These are phyloP conservation scores for Hyparrhenia diplandra DNA, from an alignment of 176 grass and related monocot genomes.

Conservation along the genomic window DNA sequence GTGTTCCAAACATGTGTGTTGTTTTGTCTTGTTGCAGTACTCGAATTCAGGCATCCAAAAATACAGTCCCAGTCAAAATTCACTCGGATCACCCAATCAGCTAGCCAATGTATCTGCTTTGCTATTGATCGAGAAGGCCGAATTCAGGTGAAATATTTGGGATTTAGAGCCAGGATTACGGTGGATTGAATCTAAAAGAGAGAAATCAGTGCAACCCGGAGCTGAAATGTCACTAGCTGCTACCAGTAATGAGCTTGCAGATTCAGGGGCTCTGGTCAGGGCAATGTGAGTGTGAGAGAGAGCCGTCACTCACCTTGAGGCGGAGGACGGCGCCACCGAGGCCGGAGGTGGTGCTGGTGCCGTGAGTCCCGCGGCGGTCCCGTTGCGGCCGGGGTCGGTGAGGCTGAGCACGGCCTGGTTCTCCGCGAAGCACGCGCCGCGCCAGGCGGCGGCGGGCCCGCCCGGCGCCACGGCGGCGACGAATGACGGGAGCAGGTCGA, in stretches of 20 bases:
- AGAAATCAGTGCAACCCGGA: not conserved
- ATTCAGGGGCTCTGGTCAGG: not conserved
- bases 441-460: constrained; percentile 44
- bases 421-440: constrained; percentile 74
- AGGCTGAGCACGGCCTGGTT: constrained; percentile 67
- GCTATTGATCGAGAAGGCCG: not conserved
- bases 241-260: not conserved
- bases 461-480: constrained; percentile 60
- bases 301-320: constrained; percentile 65
- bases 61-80: not conserved
- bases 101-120: not conserved
- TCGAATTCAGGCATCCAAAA: not conserved
- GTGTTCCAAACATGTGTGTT: constrained; percentile 14
- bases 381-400: constrained; percentile 36
- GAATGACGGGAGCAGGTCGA: constrained; percentile 85
- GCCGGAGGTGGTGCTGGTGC: not conserved
- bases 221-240: not conserved
- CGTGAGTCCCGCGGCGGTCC: not conserved
- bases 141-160: too few relatives aligned
- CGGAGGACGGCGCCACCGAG: constrained; percentile 53
- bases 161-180: too few relatives aligned
- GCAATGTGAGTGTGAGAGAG: not conserved
- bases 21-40: not conserved
- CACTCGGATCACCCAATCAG: not conserved
- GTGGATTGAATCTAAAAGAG: not conserved